Evolutionary conservation across 1,284 basidiomycete genomes (phyloP).

Genomic region (Ceratobasidium papillatum): DNA sequence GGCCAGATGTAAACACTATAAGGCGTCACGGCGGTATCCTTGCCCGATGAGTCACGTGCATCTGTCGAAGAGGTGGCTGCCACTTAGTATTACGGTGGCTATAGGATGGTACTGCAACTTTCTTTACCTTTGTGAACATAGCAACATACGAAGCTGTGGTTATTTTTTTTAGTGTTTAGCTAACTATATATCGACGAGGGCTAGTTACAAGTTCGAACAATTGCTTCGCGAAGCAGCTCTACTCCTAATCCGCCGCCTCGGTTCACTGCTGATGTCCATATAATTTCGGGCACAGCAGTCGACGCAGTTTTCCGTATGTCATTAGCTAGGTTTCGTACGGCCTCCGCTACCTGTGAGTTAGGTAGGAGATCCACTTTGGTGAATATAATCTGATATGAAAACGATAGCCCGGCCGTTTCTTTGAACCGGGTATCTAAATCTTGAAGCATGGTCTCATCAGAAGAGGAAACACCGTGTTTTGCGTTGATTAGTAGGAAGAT

Average conservation of each 20-base stretch:
- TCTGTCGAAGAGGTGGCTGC: not conserved
- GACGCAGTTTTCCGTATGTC: conserved; percentile 65
- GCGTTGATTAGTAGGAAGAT: conserved; percentile 75
- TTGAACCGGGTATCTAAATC: conserved; percentile 56
- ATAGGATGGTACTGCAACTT: too few relatives aligned
- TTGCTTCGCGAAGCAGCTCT: conserved; percentile 63
- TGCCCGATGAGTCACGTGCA: not conserved
- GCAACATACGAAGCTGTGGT: not conserved
- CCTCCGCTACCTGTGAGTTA: conserved; percentile 54
- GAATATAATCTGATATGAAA: conserved; percentile 72
- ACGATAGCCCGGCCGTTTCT: conserved; percentile 53
- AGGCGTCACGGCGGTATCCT: not conserved
- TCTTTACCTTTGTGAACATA: too few relatives aligned
- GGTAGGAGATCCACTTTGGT: conserved; percentile 68
- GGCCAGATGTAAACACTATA: not conserved
- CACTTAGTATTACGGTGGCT: too few relatives aligned
- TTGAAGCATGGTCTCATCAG: conserved; percentile 68
- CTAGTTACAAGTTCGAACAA: conserved; percentile 63
- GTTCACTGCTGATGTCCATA: conserved; percentile 56
- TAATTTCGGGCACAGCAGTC: conserved; percentile 67
- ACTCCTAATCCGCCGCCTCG: conserved; percentile 60
- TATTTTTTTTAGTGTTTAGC: not conserved
- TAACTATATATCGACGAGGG: not conserved
- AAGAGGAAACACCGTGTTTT: conserved; percentile 65
- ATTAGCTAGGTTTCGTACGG: conserved; percentile 50